phyloP scores from a whole-genome alignment of 2,329 filamentous ascomycete genomes.

The Thermothelomyces thermophilus region DNA sequence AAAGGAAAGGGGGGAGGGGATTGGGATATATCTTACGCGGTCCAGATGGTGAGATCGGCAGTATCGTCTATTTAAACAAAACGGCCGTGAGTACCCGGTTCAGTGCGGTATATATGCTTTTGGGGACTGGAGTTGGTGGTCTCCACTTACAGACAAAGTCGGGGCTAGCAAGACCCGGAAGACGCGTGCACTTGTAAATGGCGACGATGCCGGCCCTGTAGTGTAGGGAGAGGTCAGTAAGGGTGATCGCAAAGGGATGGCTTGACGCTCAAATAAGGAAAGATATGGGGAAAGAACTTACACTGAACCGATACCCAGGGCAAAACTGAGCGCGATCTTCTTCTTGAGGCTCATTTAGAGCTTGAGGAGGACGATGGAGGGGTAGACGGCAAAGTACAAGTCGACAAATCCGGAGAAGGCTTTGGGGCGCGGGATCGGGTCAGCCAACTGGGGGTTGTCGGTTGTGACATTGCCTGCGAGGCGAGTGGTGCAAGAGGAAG shows the following conservation, averaged over 20 bases:
- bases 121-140: too few species aligned
- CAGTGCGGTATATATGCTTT: too few species aligned
- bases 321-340: constrained; percentile 35
- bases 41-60: constrained; percentile 40
- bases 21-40: too few species aligned
- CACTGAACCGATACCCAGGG: constrained; percentile 35
- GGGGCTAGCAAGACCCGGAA: constrained; percentile 25
- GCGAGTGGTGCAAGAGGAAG: too few species aligned
- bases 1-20: neutral
- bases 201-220: constrained; percentile 22
- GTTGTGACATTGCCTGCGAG: neutral
- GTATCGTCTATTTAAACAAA: too few species aligned
- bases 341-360: constrained; percentile 35
- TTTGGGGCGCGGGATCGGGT: constrained; percentile 15
- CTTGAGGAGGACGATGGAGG: constrained; percentile 31
- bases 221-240: too few species aligned
- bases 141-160: constrained; percentile 22
- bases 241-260: too few species aligned
- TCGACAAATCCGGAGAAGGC: constrained; percentile 32
- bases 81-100: too few species aligned
- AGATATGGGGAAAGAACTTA: neutral
- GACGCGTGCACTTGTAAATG: constrained; percentile 29
- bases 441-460: constrained; percentile 23
- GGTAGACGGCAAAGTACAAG: constrained; percentile 38
- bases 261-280: too few species aligned